Conservation (phyloP, 495 filamentous ascomycete species). For the Penicillium ucsense region DNA sequence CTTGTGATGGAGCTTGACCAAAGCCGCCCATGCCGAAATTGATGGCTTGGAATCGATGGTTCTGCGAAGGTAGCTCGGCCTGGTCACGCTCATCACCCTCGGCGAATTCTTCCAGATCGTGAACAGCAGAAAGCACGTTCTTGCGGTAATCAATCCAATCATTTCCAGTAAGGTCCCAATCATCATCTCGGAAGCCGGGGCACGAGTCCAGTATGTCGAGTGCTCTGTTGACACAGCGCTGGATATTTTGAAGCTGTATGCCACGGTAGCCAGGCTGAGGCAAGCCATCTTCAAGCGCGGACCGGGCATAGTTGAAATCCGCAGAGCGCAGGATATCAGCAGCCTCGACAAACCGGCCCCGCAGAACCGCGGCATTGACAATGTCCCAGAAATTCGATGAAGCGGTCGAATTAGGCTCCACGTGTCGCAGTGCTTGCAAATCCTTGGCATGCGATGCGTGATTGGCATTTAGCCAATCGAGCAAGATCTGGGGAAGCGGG, state of each 20-base stretch:
- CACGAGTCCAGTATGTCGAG: constrained; percentile 58
- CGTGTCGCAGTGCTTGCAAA: constrained; percentile 46
- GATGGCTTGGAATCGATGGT: constrained; percentile 37
- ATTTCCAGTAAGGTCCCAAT: constrained; percentile 67
- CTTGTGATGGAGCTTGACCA: constrained; percentile 9
- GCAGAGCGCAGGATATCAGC: constrained; percentile 55
- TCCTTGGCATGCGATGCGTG: constrained; percentile 54
- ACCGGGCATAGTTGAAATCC: constrained; percentile 62
- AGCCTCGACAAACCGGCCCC: constrained; percentile 58
- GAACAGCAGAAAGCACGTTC: constrained; percentile 51
- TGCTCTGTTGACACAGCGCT: constrained; percentile 54
- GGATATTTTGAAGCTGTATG: constrained; percentile 61
- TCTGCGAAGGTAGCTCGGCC: constrained; percentile 15
- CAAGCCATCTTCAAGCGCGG: constrained; percentile 45
- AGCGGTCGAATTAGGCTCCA: constrained; percentile 60
- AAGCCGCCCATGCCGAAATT: constrained; percentile 43
- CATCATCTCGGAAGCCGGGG: constrained; percentile 48
- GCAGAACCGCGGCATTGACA: constrained; percentile 54
- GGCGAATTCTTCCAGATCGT: constrained; percentile 61
- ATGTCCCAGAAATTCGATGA: constrained; percentile 74
- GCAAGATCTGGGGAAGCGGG: constrained; percentile 61
- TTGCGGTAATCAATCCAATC: constrained; percentile 76
- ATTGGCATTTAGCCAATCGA: constrained; percentile 67
- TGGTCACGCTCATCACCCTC: constrained; percentile 51
- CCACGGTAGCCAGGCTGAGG: constrained; percentile 57